These are phyloP conservation scores for Hymenoscyphus fraxineus DNA, from an alignment of 2,329 filamentous ascomycete genomes.

Conservation along the genomic window DNA sequence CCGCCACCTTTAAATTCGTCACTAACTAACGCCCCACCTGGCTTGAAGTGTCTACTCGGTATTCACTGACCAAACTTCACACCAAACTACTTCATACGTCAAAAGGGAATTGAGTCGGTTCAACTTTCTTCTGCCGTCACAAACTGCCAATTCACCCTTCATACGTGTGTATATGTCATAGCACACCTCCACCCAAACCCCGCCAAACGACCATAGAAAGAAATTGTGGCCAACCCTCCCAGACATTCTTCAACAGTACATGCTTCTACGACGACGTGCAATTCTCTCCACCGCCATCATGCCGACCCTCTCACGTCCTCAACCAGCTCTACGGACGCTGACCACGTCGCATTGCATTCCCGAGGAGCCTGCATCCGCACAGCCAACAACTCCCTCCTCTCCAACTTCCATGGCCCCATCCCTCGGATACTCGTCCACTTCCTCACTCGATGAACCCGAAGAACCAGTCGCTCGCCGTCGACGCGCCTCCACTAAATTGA, in stretches of 20 bases:
- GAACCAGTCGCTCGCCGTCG: constrained; percentile 46
- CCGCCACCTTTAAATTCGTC: background rate
- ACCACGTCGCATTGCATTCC: constrained; percentile 34
- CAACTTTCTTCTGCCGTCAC: background rate
- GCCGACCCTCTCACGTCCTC: constrained; percentile 24
- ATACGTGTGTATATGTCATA: background rate
- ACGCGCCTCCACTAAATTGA: constrained; percentile 66
- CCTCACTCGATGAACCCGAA: constrained; percentile 48
- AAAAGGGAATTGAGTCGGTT: background rate
- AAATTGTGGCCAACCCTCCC: background rate
- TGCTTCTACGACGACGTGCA: constrained; percentile 11
- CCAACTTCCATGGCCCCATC: constrained; percentile 55
- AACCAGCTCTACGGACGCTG: constrained; percentile 22
- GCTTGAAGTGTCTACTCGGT: background rate
- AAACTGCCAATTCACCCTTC: background rate
- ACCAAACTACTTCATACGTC: too few relatives aligned
- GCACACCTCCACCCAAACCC: background rate
- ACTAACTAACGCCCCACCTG: background rate
- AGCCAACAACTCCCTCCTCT: constrained; percentile 10
- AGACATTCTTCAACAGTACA: constrained; percentile 9
- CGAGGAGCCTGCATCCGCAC: constrained; percentile 23
- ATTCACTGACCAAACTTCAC: background rate
- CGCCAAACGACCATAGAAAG: background rate
- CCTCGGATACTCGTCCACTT: constrained; percentile 60
- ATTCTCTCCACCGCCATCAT: constrained; percentile 19